phyloP scores from a whole-genome alignment of 306 rosid genomes.

The Myrica gale region DNA sequence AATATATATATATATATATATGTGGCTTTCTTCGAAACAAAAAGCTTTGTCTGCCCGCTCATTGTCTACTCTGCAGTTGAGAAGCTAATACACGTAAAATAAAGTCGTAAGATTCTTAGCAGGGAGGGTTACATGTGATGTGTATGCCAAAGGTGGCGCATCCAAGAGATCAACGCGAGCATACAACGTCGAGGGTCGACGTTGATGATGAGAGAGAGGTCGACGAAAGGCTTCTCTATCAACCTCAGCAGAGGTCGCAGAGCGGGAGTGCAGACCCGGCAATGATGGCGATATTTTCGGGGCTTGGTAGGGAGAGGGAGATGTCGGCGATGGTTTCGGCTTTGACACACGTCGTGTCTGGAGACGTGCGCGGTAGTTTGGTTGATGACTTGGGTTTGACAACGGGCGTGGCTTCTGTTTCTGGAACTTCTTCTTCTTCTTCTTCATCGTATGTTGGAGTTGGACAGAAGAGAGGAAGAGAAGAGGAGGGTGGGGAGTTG shows the following conservation, averaged over 20 bases:
- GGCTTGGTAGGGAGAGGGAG: constrained; percentile 39
- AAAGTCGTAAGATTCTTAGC: no score
- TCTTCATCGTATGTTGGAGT: constrained; percentile 29
- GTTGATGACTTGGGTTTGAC: neutral
- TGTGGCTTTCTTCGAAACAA: no score
- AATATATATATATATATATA: no score
- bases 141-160: constrained; percentile 40
- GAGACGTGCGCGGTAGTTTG: constrained; percentile 18
- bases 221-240: neutral
- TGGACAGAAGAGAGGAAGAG: constrained; percentile 39
- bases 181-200: neutral
- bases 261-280: neutral
- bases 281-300: constrained; percentile 32
- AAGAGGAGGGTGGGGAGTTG: constrained; percentile 19
- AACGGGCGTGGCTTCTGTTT: constrained; percentile 16
- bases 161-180: constrained; percentile 21
- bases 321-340: constrained; percentile 51
- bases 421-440: constrained; percentile 19
- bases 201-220: constrained; percentile 10
- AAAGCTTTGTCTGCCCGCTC: no score
- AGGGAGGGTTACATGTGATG: constrained; percentile 24
- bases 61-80: no score
- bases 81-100: no score
- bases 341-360: constrained; percentile 39
- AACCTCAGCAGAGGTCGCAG: neutral